Evolutionary conservation across 2,329 filamentous ascomycete species (phyloP), one percentile per base, ranked within the genome.

Genomic region (Trichocomaceae sp.): DNA sequence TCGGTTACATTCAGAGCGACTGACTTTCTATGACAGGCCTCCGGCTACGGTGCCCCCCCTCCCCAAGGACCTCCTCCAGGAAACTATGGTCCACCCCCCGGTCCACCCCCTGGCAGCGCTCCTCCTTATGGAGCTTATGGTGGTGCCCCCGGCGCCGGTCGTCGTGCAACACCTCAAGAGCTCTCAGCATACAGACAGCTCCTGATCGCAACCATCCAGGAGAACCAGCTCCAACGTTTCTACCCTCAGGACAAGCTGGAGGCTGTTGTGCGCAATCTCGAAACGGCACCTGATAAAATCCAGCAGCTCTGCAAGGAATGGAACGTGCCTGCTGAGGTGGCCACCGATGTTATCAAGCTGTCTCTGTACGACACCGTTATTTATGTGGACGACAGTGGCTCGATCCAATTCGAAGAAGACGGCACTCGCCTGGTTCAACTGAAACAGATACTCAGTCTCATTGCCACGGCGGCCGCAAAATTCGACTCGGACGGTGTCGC

Each of bases 401-500:
- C 83, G 19, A 87, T 87, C 77, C 76, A 80, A 54, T 86, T 87
- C 60, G 83, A 86, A 63, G 83, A 86, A 65, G 78, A 80, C 55
- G 84, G 83, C 44, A 78, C 83, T 62, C 81, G 84, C 57, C 85
- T 86, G 70, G 79, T 83, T 59, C 83, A 87, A 61, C 72, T 87
- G 60, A 79, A 79, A 64, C 75, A 85, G 61, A 85, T 86, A 61
- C 69, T 87, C 59, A 75, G 79, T 48, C 79, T 82, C 50, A 83
- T 85, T 51, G 79, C 83, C 19, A 84, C 79, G 56, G 83, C 83
- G 7, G 82, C 83, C 3, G 83, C 83, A 2, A 77, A 86, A n/a
- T 87, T 87, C 63, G 84, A 87, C 59, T 75, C 82, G 33, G 84
- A 87, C 62, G 84, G 84, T 42, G 84, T 87, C 58, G 80, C 80